Conservation (phyloP, 225 moss, liverwort and hornwort genomes). For the Neckera pumila region DNA sequence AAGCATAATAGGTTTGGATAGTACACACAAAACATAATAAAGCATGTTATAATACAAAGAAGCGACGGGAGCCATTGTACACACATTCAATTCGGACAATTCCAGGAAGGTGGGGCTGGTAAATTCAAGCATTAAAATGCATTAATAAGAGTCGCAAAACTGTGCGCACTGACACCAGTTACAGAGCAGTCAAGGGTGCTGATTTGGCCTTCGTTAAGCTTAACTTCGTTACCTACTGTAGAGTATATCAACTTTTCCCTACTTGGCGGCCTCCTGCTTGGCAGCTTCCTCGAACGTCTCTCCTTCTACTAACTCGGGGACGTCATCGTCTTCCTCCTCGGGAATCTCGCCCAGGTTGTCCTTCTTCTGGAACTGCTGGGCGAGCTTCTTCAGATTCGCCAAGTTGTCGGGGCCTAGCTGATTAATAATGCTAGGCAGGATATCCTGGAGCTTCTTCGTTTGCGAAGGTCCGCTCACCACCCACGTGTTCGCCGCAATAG, state of each 20-base stretch:
- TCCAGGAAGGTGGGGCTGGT: neutral
- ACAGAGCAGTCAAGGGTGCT: neutral
- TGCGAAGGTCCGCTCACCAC: constrained; percentile 65
- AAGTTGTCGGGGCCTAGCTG: constrained; percentile 54
- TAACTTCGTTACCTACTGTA: constrained; percentile 13
- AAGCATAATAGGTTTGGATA: neutral
- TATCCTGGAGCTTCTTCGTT: constrained; percentile 57
- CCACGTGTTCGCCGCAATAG: constrained; percentile 58
- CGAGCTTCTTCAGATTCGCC: constrained; percentile 44
- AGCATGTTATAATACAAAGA: neutral
- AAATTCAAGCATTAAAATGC: constrained; percentile 12
- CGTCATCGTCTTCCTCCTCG: constrained; percentile 45
- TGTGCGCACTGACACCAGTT: constrained; percentile 18
- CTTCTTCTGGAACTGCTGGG: constrained; percentile 41
- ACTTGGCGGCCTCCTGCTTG: constrained; percentile 23
- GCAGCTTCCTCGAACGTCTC: constrained; percentile 39
- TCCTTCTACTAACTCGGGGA: constrained; percentile 41
- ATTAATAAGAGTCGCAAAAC: constrained; percentile 16
- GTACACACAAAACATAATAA: neutral
- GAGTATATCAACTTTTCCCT: neutral
- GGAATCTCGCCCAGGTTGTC: constrained; percentile 38
- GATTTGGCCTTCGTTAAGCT: neutral
- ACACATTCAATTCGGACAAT: neutral
- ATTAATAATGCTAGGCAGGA: constrained; percentile 49
- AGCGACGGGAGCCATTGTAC: neutral